Percentiles rank a stretch among this genome's conserved stretches.
These are phyloP conservation scores for Kodamaea anthophila DNA, from an alignment of 1,139 yeast species.

Conservation along the genomic window DNA sequence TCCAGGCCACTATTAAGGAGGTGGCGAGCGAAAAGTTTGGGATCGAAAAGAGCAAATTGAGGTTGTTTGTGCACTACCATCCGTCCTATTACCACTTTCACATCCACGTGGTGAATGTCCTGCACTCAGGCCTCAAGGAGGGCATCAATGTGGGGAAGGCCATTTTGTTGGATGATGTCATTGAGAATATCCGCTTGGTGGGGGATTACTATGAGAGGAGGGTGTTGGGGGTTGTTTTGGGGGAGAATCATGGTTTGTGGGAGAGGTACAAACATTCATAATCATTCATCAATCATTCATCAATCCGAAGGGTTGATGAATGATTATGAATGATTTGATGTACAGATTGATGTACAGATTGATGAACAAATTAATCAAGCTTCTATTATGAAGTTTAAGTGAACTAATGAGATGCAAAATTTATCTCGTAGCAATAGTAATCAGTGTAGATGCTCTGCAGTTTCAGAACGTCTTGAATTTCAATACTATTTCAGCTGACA, in stretches of 20 bases:
- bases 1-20: slow-evolving; percentile 39
- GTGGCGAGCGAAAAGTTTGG: slow-evolving; percentile 43
- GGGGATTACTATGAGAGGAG: slow-evolving; percentile 42
- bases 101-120: slow-evolving; percentile 77
- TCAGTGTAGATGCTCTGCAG: too few species aligned
- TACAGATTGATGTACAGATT: slow-evolving; percentile 13
- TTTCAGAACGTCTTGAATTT: too few species aligned
- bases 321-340: too few species aligned
- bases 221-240: slow-evolving; percentile 52
- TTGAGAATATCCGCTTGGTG: slow-evolving; percentile 54
- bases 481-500: too few species aligned
- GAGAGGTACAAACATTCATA: too few species aligned
- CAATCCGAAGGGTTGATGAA: too few species aligned
- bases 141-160: slow-evolving; percentile 79
- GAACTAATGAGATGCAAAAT: too few species aligned
- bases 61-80: slow-evolving; percentile 82
- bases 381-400: too few species aligned
- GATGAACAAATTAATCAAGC: too few species aligned
- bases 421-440: too few species aligned
- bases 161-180: slow-evolving; percentile 70
- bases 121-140: slow-evolving; percentile 66
- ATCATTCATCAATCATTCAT: too few species aligned
- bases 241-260: slow-evolving; percentile 82
- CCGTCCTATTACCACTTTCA: slow-evolving; percentile 97
- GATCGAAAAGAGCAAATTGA: slow-evolving; percentile 42